phyloP scores from a whole-genome alignment of 495 filamentous ascomycete species.

The Penicillium herquei region DNA sequence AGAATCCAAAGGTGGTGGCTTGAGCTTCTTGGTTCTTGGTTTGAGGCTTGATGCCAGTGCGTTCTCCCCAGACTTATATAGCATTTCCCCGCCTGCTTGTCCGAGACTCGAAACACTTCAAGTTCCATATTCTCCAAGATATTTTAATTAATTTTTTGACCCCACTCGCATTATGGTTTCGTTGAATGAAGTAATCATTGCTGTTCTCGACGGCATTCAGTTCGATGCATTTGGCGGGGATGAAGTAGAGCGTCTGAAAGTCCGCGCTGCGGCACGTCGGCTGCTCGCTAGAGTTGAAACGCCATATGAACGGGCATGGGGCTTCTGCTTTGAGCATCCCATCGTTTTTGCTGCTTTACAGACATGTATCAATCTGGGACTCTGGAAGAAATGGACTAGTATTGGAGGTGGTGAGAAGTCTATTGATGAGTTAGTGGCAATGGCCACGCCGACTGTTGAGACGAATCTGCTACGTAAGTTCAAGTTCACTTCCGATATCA shows the following conservation, averaged over 20 bases:
- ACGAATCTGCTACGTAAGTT: slow-evolving; percentile 26
- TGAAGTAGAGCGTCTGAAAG: slow-evolving; percentile 26
- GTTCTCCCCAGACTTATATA: neutral
- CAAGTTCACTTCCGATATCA: neutral
- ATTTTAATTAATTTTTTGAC: neutral
- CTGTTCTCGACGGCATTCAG: slow-evolving; percentile 22
- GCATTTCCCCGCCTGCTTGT: neutral
- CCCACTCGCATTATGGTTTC: slow-evolving; percentile 1
- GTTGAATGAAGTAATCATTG: slow-evolving; percentile 16
- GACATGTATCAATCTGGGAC: slow-evolving; percentile 26
- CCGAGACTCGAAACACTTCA: neutral
- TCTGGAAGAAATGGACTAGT: slow-evolving; percentile 28
- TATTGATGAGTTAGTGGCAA: slow-evolving; percentile 20
- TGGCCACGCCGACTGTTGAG: slow-evolving; percentile 20
- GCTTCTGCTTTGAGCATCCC: slow-evolving; percentile 31
- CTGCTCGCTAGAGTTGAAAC: slow-evolving; percentile 27
- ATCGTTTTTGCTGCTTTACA: slow-evolving; percentile 29
- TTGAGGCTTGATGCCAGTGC: neutral
- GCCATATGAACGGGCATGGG: slow-evolving; percentile 29
- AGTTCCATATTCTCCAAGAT: neutral
- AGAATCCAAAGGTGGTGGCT: too few relatives aligned
- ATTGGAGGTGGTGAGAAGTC: slow-evolving; percentile 23
- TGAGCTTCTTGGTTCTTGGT: too few relatives aligned
- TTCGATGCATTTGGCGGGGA: slow-evolving; percentile 18
- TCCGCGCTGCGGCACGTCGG: slow-evolving; percentile 26